Percentiles rank a stretch among this genome's conserved stretches.
Conservation (phyloP, 768 basidiomycete species). For the Lepiota brunneoincarnata region DNA sequence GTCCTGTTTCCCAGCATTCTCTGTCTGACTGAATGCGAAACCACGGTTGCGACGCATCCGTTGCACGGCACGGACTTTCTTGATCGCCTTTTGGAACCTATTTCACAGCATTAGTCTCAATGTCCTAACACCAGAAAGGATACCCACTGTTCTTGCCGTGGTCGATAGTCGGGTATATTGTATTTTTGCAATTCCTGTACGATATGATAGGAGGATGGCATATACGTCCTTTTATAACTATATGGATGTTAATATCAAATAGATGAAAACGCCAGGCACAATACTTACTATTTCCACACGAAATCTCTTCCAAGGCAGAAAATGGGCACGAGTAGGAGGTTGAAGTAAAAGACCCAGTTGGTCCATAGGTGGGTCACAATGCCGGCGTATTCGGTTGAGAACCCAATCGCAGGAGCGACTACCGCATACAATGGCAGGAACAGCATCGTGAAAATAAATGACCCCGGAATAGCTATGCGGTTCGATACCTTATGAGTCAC, state of each 20-base stretch:
- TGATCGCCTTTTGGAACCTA: slow-evolving; percentile 98
- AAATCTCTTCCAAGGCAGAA: slow-evolving; percentile 87
- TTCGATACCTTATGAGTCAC: slow-evolving; percentile 19
- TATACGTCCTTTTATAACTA: slow-evolving; percentile 90
- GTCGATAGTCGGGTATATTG: slow-evolving; percentile 95
- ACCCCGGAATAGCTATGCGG: slow-evolving; percentile 82
- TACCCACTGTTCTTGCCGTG: slow-evolving; percentile 92
- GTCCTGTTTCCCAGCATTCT: slow-evolving; percentile 80
- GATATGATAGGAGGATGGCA: slow-evolving; percentile 93
- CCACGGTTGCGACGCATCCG: slow-evolving; percentile 95
- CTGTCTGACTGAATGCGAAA: slow-evolving; percentile 98
- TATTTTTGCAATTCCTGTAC: slow-evolving; percentile 99
- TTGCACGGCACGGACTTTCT: slow-evolving; percentile 98
- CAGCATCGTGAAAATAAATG: slow-evolving; percentile 94
- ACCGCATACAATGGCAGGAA: slow-evolving; percentile 90
- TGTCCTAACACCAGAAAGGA: slow-evolving; percentile 3
- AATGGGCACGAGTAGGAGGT: slow-evolving; percentile 78
- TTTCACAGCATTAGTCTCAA: slow-evolving; percentile 4
- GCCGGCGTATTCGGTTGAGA: slow-evolving; percentile 88
- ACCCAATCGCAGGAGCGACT: slow-evolving; percentile 81
- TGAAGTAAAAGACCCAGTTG: slow-evolving; percentile 86
- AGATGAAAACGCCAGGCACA: slow-evolving; percentile 3
- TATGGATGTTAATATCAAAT: slow-evolving; percentile 12
- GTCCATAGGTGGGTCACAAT: slow-evolving; percentile 92
- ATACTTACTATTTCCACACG: slow-evolving; percentile 93